Evolutionary conservation across 176 grass and related monocot genomes (phyloP), one percentile per base, ranked within the genome.

Genomic region (Cocos nucifera): DNA sequence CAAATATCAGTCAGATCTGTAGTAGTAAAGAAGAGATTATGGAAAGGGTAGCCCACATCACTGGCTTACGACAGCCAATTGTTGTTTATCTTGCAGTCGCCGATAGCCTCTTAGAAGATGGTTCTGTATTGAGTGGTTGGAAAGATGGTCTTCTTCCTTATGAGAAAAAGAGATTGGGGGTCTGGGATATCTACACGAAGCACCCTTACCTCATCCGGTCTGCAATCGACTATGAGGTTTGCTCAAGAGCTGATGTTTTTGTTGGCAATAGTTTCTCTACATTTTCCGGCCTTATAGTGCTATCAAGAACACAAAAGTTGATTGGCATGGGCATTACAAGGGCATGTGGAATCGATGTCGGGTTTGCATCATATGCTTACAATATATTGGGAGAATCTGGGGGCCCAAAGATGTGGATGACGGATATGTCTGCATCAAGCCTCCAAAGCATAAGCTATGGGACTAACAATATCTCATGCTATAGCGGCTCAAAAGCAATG

Each of bases 251-350:
- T 15, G 66, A 91, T 63, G 79, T 91, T 55, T 97, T 97, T 70
- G 69, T 91, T 63, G 92, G 92, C 23, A 97, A 97, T 78, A 97
- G 84, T 65, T 97, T 91, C 77, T 97, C 92, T 54, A 97, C 92
- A 75, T 97, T 97, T 75, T 91, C 92, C 56, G 82, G 83, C 39
- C 87, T 97, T 51, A 67, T 92, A 48, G 93, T 89, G 29, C 50
- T 98, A 26, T 92, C 84, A 58, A 85, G 88, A 74, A 98, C 93
- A 67, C 73, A 83, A 26, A 92, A 69, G 51, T 63, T 88, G 57
- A 71, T 92, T 32, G 76, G 85, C 32, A 64, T 81, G 57, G 82
- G 93, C 44, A 75, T 89, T 73, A 75, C 62, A 22, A 80, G 77
- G 52, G 86, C 85, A 6, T 97, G 92, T 52, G 78, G 70, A 0